These are phyloP conservation scores for Avicennia marina DNA, from an alignment of 257 asterid genomes.

Conservation along the genomic window DNA sequence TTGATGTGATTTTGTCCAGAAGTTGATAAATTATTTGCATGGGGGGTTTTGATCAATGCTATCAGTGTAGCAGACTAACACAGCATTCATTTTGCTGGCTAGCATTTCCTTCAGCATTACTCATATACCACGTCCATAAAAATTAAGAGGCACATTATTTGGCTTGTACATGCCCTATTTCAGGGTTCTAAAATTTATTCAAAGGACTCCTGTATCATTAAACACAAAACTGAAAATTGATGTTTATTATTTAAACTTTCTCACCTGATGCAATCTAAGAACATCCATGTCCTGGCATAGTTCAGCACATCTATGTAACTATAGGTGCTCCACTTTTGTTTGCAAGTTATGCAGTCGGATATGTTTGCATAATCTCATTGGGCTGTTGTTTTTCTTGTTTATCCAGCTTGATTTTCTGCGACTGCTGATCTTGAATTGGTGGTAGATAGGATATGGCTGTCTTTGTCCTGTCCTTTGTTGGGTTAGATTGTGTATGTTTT, in stretches of 20 bases:
- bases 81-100: background rate
- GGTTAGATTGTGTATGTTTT: background rate
- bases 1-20: background rate
- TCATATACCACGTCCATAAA: background rate
- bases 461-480: background rate
- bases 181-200: background rate
- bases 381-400: background rate
- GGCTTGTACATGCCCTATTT: background rate
- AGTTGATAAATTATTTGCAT: constrained; percentile 1
- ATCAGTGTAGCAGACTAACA: background rate
- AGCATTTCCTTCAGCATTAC: background rate
- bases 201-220: background rate
- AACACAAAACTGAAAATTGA: background rate
- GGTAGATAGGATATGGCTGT: background rate
- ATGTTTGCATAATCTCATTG: background rate
- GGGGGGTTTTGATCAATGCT: background rate
- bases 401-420: background rate
- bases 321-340: background rate
- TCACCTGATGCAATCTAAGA: no score
- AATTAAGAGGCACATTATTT: background rate
- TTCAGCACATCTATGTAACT: background rate
- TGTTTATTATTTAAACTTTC: background rate
- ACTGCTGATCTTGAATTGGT: background rate
- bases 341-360: background rate
- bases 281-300: background rate